These are phyloP conservation scores for Rhinocladiella similis DNA, from an alignment of 2,329 filamentous ascomycete species.

Conservation along the genomic window DNA sequence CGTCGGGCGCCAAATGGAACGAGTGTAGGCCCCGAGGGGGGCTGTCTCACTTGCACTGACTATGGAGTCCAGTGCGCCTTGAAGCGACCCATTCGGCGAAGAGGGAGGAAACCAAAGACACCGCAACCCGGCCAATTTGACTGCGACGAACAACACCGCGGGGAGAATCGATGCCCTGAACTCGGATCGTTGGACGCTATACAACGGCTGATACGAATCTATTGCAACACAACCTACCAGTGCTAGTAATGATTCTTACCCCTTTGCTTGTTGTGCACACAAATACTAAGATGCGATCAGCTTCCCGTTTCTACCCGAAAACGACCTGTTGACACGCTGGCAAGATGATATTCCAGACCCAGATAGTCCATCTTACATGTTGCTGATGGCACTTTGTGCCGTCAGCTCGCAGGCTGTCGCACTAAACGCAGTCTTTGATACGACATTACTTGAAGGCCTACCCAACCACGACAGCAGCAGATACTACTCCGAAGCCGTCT, in stretches of 20 bases:
- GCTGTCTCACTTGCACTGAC: not conserved
- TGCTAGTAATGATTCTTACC: slow-evolving; percentile 2
- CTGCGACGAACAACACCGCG: not conserved
- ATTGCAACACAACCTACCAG: slow-evolving; percentile 7
- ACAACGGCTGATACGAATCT: slow-evolving; percentile 4
- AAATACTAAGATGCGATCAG: not conserved
- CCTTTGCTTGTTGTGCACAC: not conserved
- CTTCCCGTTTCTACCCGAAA: slow-evolving; percentile 7
- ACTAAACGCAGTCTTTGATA: slow-evolving; percentile 5
- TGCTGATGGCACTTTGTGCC: slow-evolving; percentile 7
- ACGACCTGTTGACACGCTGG: slow-evolving; percentile 3
- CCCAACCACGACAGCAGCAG: not conserved
- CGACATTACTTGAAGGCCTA: not conserved
- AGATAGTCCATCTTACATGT: not conserved
- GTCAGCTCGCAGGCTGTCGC: slow-evolving; percentile 5
- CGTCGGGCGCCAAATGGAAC: not conserved
- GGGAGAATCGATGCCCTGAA: not conserved
- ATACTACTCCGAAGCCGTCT: slow-evolving; percentile 7
- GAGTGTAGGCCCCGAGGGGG: not conserved
- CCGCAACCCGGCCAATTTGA: not conserved
- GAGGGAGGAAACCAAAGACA: not conserved
- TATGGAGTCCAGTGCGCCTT: not conserved
- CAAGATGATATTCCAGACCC: not conserved
- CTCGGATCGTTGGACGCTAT: not conserved
- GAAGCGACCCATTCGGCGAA: not conserved